Conservation (phyloP, 345 rosid species). For the Arabidopsis arenosa region DNA sequence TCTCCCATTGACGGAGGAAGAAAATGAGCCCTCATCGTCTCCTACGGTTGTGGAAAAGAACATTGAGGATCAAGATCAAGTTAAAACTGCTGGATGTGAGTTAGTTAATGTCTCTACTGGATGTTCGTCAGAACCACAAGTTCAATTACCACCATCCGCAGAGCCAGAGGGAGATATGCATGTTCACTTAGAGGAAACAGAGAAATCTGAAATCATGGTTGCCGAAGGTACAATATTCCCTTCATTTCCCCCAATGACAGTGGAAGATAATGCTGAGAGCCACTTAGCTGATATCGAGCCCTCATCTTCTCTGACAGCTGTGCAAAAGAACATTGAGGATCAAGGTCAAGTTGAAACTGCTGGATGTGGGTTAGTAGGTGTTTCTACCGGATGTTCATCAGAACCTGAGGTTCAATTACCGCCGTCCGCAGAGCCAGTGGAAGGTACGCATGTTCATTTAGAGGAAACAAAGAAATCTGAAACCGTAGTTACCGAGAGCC, state of each 20-base stretch:
- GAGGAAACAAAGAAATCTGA: not conserved
- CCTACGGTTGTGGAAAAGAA: conserved; percentile 10
- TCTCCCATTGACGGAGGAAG: not conserved
- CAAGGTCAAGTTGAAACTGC: conserved; percentile 11
- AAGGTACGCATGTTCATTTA: not conserved
- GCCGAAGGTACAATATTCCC: not conserved
- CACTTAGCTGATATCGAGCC: conserved; percentile 15
- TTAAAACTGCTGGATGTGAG: conserved; percentile 11
- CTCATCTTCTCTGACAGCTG: conserved; percentile 1
- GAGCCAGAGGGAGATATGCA: conserved; percentile 17
- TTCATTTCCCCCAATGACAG: not conserved
- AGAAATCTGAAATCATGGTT: not conserved
- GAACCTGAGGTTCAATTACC: conserved; percentile 4
- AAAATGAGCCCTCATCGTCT: conserved; percentile 15
- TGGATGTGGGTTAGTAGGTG: conserved; percentile 1
- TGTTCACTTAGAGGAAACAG: not conserved
- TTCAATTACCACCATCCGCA: not conserved
- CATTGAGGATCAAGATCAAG: conserved; percentile 4
- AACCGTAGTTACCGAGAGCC: not conserved
- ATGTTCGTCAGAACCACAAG: conserved; percentile 6
- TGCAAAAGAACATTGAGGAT: conserved; percentile 7
- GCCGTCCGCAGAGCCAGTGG: not conserved
- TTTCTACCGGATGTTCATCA: not conserved
- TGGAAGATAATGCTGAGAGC: not conserved
- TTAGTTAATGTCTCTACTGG: not conserved